Evolutionary conservation across 1,284 basidiomycete species (phyloP).

Genomic region (Cutaneotrichosporon cyanovorans): DNA sequence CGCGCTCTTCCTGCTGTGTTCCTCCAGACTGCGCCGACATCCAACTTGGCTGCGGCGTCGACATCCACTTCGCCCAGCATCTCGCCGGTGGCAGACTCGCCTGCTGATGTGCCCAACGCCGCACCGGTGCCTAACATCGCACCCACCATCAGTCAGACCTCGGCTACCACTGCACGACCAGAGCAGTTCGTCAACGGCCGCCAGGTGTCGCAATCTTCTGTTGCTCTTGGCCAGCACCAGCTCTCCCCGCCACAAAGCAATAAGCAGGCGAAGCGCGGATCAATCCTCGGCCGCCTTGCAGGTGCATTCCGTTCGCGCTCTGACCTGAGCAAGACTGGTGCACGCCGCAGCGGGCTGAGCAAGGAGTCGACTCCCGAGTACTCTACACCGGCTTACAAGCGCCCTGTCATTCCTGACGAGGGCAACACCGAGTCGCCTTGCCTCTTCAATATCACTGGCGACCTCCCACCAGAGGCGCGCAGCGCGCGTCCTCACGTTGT

Average conservation of each 20-base stretch:
- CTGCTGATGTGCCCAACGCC: no score
- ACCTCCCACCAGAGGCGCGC: not conserved
- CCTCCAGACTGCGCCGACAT: no score
- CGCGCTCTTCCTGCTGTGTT: no score
- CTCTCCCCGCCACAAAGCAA: constrained; percentile 2
- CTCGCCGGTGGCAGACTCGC: no score
- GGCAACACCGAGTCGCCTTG: constrained; percentile 20
- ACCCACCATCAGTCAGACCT: no score
- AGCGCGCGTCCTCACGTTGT: not conserved
- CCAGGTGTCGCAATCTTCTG: not conserved
- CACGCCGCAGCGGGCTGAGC: not conserved
- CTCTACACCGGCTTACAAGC: constrained; percentile 7
- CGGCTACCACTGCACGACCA: no score
- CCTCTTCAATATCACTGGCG: constrained; percentile 16
- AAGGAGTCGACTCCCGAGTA: not conserved
- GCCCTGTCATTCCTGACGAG: constrained; percentile 15
- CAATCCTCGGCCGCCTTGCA: constrained; percentile 8
- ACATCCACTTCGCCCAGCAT: no score
- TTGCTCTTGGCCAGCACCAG: no score
- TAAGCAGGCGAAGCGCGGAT: constrained; percentile 2
- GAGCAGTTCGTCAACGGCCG: not conserved
- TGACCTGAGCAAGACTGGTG: constrained; percentile 7
- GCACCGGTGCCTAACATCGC: no score
- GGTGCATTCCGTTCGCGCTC: constrained; percentile 11
- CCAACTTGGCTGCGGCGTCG: no score